These are phyloP conservation scores for Talaromyces piceae DNA, from an alignment of 2,329 filamentous ascomycete genomes.

Conservation along the genomic window DNA sequence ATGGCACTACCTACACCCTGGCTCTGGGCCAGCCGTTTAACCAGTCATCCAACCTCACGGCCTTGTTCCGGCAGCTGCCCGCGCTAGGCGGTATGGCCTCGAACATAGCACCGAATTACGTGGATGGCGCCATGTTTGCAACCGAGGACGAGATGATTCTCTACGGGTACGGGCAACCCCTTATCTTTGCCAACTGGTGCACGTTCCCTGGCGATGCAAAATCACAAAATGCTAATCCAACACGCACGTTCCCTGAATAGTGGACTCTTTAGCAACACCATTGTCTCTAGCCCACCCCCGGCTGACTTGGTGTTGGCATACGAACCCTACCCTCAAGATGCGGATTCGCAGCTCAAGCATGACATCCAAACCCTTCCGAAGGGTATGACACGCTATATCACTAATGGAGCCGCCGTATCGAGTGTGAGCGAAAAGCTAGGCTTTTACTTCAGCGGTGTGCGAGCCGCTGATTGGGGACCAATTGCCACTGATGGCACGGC, in stretches of 20 bases:
- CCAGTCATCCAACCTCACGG: slow-evolving; percentile 45
- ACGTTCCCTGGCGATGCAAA: no score
- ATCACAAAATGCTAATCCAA: no score
- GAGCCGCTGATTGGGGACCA: slow-evolving; percentile 42
- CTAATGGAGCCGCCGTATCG: slow-evolving; percentile 57
- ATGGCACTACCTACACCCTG: slow-evolving; percentile 50
- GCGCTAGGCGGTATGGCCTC: slow-evolving; percentile 47
- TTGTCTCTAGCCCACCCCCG: slow-evolving; percentile 32
- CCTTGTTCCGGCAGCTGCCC: slow-evolving; percentile 42
- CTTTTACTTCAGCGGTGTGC: slow-evolving; percentile 63
- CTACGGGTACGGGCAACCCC: slow-evolving; percentile 43
- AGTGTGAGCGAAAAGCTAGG: slow-evolving; percentile 64
- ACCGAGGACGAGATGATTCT: slow-evolving; percentile 58
- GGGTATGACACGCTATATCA: slow-evolving; percentile 53
- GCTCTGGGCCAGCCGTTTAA: slow-evolving; percentile 55
- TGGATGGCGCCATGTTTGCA: slow-evolving; percentile 58
- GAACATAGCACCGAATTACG: slow-evolving; percentile 49
- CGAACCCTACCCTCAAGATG: slow-evolving; percentile 40
- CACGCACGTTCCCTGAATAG: slow-evolving; percentile 16
- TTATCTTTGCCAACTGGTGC: not conserved
- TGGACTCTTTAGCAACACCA: slow-evolving; percentile 41
- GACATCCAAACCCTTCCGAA: slow-evolving; percentile 33
- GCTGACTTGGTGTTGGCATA: slow-evolving; percentile 45
- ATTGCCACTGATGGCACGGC: slow-evolving; percentile 36
- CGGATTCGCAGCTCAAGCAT: slow-evolving; percentile 40